Conservation (phyloP, 2,329 filamentous ascomycete species). For the Hyphodiscus sp. region DNA sequence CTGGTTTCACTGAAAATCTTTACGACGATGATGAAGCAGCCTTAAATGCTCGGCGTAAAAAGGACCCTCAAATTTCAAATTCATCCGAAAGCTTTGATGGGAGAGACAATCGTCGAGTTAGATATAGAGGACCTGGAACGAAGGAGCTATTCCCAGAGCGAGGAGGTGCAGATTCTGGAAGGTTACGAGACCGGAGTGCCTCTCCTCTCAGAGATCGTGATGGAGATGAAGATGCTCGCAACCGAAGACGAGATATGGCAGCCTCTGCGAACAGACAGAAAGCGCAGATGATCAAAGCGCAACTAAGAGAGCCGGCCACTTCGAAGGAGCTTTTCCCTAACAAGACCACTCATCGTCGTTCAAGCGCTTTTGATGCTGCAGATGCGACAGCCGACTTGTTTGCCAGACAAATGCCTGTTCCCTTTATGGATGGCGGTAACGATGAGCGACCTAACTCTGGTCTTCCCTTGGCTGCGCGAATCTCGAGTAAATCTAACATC, state of each 20-base stretch:
- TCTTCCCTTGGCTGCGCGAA: constrained; percentile 17
- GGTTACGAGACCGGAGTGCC: constrained; percentile 29
- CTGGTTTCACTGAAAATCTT: constrained; percentile 66
- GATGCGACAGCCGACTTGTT: constrained; percentile 48
- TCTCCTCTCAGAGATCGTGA: constrained; percentile 32
- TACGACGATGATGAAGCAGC: constrained; percentile 64
- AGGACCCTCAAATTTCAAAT: constrained; percentile 28
- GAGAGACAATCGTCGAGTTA: constrained; percentile 8
- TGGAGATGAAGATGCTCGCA: constrained; percentile 33
- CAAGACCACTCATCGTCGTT: constrained; percentile 39
- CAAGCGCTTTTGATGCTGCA: constrained; percentile 45
- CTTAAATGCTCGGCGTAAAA: constrained; percentile 23
- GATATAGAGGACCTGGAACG: constrained; percentile 11
- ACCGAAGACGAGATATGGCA: constrained; percentile 13
- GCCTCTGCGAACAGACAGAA: constrained; percentile 36
- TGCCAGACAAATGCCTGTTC: constrained; percentile 41
- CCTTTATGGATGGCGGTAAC: constrained; percentile 39
- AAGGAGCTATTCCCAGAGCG: constrained; percentile 59
- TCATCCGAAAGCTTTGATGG: constrained; percentile 29
- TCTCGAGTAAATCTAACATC: constrained; percentile 25
- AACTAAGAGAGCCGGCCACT: constrained; percentile 14
- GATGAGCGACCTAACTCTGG: constrained; percentile 16
- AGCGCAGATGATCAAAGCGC: constrained; percentile 39
- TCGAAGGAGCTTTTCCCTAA: constrained; percentile 51
- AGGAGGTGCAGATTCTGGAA: constrained; percentile 24